Evolutionary conservation across 2,329 filamentous ascomycete species (phyloP).

Genomic region (Hypoxylon sp.): DNA sequence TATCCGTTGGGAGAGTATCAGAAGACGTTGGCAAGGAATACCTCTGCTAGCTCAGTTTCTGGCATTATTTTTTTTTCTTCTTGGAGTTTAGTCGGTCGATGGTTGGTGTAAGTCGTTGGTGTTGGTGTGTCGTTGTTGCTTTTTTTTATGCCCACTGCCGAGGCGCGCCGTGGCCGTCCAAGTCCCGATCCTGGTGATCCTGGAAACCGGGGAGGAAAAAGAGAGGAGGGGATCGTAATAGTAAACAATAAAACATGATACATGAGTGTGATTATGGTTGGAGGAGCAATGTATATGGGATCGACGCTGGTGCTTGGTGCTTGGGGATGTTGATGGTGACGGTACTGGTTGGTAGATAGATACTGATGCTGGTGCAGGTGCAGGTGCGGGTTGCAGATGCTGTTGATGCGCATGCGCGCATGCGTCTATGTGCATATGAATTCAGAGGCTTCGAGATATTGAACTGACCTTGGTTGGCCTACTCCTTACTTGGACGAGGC

Average conservation of each 20-base stretch:
- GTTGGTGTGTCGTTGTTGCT: background rate
- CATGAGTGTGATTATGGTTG: slow-evolving; percentile 4
- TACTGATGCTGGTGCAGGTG: no score
- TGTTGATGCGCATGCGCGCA: background rate
- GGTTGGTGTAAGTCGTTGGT: no score
- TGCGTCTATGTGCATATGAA: slow-evolving; percentile 20
- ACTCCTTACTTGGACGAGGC: slow-evolving; percentile 34
- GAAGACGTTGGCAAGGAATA: slow-evolving; percentile 6
- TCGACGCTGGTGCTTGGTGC: slow-evolving; percentile 11
- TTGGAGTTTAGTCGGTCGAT: slow-evolving; percentile 3
- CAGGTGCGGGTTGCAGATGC: no score
- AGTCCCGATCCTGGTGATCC: background rate
- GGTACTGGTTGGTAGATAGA: no score
- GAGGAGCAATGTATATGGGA: background rate
- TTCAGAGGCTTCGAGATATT: slow-evolving; percentile 18
- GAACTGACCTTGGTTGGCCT: slow-evolving; percentile 33
- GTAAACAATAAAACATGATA: no score
- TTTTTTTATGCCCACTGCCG: background rate
- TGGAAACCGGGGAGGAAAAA: background rate
- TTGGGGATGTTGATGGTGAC: background rate
- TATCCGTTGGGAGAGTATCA: slow-evolving; percentile 7
- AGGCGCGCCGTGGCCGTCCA: background rate
- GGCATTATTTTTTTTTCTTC: background rate
- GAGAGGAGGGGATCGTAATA: no score
- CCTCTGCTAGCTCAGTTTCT: background rate